Conservation (phyloP, 768 basidiomycete species). For the Phanerodontia chrysosporium region DNA sequence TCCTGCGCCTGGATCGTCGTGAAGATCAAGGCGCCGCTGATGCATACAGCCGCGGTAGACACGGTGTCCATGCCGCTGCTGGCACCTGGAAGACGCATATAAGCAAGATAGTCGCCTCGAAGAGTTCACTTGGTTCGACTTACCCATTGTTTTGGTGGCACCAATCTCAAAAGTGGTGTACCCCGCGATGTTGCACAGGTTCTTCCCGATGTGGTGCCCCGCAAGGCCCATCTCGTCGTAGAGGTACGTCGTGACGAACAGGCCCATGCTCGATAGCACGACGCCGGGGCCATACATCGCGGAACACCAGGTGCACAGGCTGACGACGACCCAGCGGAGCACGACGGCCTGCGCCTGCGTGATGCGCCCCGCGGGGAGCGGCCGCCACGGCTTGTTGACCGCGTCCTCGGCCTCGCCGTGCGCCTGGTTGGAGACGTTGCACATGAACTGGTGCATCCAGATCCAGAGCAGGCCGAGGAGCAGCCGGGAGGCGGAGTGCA, state of each 20-base stretch:
- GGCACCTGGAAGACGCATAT: constrained; percentile 15
- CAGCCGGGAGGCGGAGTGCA: constrained; percentile 7
- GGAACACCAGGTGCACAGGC: constrained; percentile 22
- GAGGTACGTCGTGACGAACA: constrained; percentile 4
- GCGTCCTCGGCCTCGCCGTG: constrained; percentile 24
- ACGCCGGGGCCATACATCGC: constrained; percentile 17
- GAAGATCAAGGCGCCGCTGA: constrained; percentile 35
- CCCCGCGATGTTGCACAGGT: constrained; percentile 7
- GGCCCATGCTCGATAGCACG: constrained; percentile 12
- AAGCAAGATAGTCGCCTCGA: background rate
- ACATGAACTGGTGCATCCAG: constrained; percentile 29
- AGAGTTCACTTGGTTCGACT: background rate
- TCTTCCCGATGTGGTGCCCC: constrained; percentile 7
- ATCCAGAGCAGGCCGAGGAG: constrained; percentile 22
- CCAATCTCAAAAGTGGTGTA: constrained; percentile 6
- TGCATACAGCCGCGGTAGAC: constrained; percentile 25
- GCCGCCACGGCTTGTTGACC: constrained; percentile 28
- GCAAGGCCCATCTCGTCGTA: constrained; percentile 24
- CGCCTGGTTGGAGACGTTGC: constrained; percentile 29
- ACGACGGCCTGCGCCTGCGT: constrained; percentile 13
- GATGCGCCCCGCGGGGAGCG: constrained; percentile 29
- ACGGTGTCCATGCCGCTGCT: constrained; percentile 10
- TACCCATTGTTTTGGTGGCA: constrained; percentile 4
- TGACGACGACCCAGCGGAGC: constrained; percentile 27
- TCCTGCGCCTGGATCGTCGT: constrained; percentile 49